phyloP scores from a whole-genome alignment of 2,329 filamentous ascomycete species.

The Salinomyces thailandicus region DNA sequence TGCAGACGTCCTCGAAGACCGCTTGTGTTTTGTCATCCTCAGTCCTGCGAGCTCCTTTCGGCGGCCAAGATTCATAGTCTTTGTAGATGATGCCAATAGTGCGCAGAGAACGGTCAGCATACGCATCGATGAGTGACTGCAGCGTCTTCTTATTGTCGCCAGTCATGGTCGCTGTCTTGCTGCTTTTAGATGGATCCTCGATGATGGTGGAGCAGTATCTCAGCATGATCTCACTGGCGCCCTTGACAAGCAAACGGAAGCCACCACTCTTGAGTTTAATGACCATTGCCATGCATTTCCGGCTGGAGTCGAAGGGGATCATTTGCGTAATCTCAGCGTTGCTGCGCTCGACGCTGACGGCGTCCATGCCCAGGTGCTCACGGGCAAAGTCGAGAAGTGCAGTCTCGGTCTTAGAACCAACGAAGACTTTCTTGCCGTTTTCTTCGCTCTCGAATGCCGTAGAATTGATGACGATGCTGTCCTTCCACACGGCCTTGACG shows the following conservation, averaged over 20 bases:
- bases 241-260: slow-evolving; percentile 47
- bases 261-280: slow-evolving; percentile 42
- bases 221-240: slow-evolving; percentile 42
- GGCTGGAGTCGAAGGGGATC: slow-evolving; percentile 51
- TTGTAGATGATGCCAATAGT: slow-evolving; percentile 77
- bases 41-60: slow-evolving; percentile 46
- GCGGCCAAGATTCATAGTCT: slow-evolving; percentile 73
- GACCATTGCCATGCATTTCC: slow-evolving; percentile 61
- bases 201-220: slow-evolving; percentile 43
- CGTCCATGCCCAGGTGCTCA: slow-evolving; percentile 54
- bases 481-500: slow-evolving; percentile 47
- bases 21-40: slow-evolving; percentile 54
- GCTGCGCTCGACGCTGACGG: slow-evolving; percentile 49
- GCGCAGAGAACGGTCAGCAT: slow-evolving; percentile 68
- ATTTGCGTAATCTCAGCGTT: slow-evolving; percentile 50
- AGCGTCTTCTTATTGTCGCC: slow-evolving; percentile 49
- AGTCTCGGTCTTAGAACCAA: slow-evolving; percentile 70
- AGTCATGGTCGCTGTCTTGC: slow-evolving; percentile 43
- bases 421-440: slow-evolving; percentile 49
- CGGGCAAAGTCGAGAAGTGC: slow-evolving; percentile 60
- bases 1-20: slow-evolving; percentile 57
- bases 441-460: slow-evolving; percentile 59
- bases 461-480: slow-evolving; percentile 59
- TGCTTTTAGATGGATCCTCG: slow-evolving; percentile 49
- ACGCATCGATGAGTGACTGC: slow-evolving; percentile 59